Evolutionary conservation across 176 grass and related monocot genomes (phyloP).

Genomic region (Zoysia pacifica): DNA sequence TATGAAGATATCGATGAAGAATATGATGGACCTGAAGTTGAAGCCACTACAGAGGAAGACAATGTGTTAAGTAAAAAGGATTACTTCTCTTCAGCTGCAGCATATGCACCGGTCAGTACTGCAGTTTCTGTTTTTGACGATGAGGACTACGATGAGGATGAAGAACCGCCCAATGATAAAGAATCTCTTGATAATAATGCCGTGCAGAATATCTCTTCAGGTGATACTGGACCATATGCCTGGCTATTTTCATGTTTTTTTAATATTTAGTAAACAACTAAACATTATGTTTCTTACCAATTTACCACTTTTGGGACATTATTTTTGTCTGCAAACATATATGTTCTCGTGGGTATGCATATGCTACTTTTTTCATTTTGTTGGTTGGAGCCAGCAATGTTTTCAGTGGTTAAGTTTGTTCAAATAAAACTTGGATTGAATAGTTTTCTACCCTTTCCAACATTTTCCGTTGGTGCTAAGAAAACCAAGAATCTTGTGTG

Average conservation of each 20-base stretch:
- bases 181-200: slow-evolving; percentile 36
- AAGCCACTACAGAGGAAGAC: slow-evolving; percentile 80
- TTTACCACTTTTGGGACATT: slow-evolving; percentile 3
- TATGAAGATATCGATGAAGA: slow-evolving; percentile 99
- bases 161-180: slow-evolving; percentile 55
- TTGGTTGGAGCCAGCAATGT: neutral
- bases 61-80: slow-evolving; percentile 82
- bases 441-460: neutral
- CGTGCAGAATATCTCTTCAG: slow-evolving; percentile 35
- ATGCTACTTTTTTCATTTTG: neutral
- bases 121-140: slow-evolving; percentile 81
- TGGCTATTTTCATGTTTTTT: neutral
- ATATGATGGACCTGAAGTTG: slow-evolving; percentile 98
- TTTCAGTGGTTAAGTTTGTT: slow-evolving; percentile 21
- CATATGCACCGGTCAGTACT: slow-evolving; percentile 47
- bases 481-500: neutral
- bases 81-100: slow-evolving; percentile 73
- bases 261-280: neutral
- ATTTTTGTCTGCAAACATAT: slow-evolving; percentile 2
- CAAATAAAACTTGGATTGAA: slow-evolving; percentile 3
- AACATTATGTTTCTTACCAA: neutral
- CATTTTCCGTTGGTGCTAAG: neutral
- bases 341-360: slow-evolving; percentile 18
- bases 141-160: slow-evolving; percentile 89
- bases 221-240: slow-evolving; percentile 20